Evolutionary conservation across 345 rosid species (phyloP), one percentile per base, ranked within the genome.

Genomic region (Balakata baccata): DNA sequence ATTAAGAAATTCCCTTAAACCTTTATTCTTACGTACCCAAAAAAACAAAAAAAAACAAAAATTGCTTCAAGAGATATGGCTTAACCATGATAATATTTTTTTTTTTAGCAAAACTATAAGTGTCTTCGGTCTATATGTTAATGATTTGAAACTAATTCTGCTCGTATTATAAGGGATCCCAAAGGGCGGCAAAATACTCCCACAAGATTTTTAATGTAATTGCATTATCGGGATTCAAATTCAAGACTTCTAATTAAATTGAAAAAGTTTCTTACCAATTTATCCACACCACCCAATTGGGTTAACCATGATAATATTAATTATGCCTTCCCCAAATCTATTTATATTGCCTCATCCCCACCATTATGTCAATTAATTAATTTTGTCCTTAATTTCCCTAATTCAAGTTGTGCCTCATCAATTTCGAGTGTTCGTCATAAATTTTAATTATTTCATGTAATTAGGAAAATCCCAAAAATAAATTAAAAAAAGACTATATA

Each of bases 1-100:
- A 14, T 17, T 64, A 0, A 14, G 6, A 34, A 68, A 23, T 45
- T 58, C 60, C 56, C 51, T 18, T 20, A 60, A 29, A 39, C 11
- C 73, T 69, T 69, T 61, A 43, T 75, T 69, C 53, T 41, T 46
- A 61, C n/a, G 22, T 3, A 1, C 34, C 34, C 34, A 1, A 1
- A 29, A 29, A 50, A 61, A 51, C 34, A 1, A 29, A 29, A 50
- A 61, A 51, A 8, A 23, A 43, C 5, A 1, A 43, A 43, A 43
- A 43, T 43, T 47, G 52, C 20, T 43, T 34, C 37, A 23, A 58
- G 8, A 59, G 11, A 43, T 51, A 41, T 66, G 76, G 61, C 74
- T 56, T 67, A 62, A 34, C 56, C 53, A 59, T 59, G 23, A 61
- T 29, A 10, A 11, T 41, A 10, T 6, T 37, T n/a, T n/a, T n/a